These are phyloP conservation scores for Chaetothyriales sp. DNA, from an alignment of 2,329 filamentous ascomycete species.

Conservation along the genomic window DNA sequence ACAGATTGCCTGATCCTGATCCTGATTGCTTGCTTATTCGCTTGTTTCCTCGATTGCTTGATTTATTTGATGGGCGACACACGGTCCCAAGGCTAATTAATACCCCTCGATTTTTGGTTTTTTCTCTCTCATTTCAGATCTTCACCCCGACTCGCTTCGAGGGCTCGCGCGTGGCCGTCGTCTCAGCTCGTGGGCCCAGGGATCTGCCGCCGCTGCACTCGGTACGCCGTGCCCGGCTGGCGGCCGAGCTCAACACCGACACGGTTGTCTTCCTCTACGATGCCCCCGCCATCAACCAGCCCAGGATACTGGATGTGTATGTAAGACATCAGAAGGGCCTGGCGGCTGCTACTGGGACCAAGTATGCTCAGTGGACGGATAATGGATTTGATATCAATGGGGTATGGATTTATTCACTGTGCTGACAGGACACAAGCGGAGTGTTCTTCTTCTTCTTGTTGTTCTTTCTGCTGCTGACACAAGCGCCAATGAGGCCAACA, in stretches of 20 bases:
- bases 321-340: conserved; percentile 35
- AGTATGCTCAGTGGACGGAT: conserved; percentile 38
- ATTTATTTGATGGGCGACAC: too few species aligned
- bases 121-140: conserved; percentile 20
- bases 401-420: background rate
- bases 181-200: conserved; percentile 33
- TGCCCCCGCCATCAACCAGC: conserved; percentile 20
- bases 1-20: too few species aligned
- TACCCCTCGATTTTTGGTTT: too few species aligned
- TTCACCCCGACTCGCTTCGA: conserved; percentile 34
- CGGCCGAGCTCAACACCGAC: conserved; percentile 48
- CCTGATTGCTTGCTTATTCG: too few species aligned
- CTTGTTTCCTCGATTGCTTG: too few species aligned
- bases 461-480: background rate
- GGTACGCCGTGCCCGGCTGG: conserved; percentile 42
- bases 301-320: conserved; percentile 42
- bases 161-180: conserved; percentile 48
- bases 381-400: conserved; percentile 27
- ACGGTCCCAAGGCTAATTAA: too few species aligned
- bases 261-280: conserved; percentile 50
- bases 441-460: background rate
- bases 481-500: too few species aligned
- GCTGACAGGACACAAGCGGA: background rate
- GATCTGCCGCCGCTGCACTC: conserved; percentile 27
- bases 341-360: conserved; percentile 21